Conservation (phyloP, 2,329 filamentous ascomycete species). For the Metarhizium rileyi region DNA sequence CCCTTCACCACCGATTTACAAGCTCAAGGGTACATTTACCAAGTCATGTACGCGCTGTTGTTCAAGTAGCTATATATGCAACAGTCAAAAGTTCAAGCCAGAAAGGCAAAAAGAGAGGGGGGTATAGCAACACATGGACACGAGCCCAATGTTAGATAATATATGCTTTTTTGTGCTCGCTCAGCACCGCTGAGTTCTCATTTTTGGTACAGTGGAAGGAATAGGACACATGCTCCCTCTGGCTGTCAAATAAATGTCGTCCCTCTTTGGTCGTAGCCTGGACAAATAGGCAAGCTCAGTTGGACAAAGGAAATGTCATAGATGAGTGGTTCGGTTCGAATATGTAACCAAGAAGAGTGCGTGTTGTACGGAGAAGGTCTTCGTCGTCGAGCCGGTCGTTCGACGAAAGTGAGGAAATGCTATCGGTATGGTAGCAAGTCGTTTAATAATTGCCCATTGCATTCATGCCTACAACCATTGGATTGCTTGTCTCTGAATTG, state of each 20-base stretch:
- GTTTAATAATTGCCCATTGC: constrained; percentile 13
- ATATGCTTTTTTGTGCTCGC: not conserved
- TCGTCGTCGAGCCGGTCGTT: not conserved
- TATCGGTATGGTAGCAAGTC: constrained; percentile 10
- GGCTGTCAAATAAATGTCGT: not conserved
- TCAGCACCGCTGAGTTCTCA: not conserved
- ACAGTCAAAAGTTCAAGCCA: not conserved
- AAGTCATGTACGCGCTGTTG: not conserved
- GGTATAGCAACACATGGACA: not conserved
- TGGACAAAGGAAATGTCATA: not conserved
- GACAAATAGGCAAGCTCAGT: not conserved
- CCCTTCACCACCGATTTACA: too few species aligned
- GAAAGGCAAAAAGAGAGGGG: not conserved
- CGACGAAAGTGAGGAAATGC: constrained; percentile 14
- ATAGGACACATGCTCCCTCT: not conserved
- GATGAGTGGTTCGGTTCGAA: not conserved
- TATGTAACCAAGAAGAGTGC: not conserved
- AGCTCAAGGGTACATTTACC: too few species aligned
- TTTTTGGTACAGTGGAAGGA: not conserved
- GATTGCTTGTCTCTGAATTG: constrained; percentile 24
- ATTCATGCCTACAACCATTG: constrained; percentile 19
- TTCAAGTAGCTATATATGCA: not conserved
- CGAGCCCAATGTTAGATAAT: not conserved
- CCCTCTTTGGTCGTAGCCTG: not conserved
- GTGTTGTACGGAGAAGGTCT: not conserved